A percentile compares a stretch with the other conserved stretches of the same genome.
These are phyloP conservation scores for Colletotrichum navitas DNA, from an alignment of 2,329 filamentous ascomycete species.

Conservation along the genomic window DNA sequence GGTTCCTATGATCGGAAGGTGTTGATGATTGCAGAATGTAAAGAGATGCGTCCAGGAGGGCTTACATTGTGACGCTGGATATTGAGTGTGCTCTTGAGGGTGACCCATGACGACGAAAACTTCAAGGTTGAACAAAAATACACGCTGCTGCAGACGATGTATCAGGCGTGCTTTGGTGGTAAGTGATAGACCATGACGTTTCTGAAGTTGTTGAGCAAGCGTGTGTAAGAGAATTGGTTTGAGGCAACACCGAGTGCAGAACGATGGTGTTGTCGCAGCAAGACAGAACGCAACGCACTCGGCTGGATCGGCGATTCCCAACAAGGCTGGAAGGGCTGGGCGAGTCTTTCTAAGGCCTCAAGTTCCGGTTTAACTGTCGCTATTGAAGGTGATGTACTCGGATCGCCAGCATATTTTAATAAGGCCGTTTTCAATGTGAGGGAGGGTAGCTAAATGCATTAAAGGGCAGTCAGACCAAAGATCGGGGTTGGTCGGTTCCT, in stretches of 20 bases:
- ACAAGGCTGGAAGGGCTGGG: too few relatives aligned
- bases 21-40: slow-evolving; percentile 74
- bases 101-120: not conserved
- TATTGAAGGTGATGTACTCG: not conserved
- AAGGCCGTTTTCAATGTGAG: too few relatives aligned
- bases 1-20: slow-evolving; percentile 66
- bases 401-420: not conserved
- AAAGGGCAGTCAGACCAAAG: not conserved
- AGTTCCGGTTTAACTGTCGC: not conserved
- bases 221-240: too few relatives aligned
- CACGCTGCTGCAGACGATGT: not conserved
- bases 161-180: not conserved
- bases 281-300: not conserved
- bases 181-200: too few relatives aligned
- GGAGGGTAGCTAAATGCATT: not conserved
- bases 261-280: not conserved
- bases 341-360: not conserved
- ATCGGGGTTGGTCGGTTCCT: not conserved
- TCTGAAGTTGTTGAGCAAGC: not conserved
- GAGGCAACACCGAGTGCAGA: not conserved
- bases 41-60: slow-evolving; percentile 69
- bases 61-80: not conserved
- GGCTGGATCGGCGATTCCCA: not conserved
- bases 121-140: not conserved
- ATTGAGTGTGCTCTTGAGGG: not conserved